Evolutionary conservation across 192 early-diverging fungal genomes (phyloP).

Genomic region (Podila clonocystis): DNA sequence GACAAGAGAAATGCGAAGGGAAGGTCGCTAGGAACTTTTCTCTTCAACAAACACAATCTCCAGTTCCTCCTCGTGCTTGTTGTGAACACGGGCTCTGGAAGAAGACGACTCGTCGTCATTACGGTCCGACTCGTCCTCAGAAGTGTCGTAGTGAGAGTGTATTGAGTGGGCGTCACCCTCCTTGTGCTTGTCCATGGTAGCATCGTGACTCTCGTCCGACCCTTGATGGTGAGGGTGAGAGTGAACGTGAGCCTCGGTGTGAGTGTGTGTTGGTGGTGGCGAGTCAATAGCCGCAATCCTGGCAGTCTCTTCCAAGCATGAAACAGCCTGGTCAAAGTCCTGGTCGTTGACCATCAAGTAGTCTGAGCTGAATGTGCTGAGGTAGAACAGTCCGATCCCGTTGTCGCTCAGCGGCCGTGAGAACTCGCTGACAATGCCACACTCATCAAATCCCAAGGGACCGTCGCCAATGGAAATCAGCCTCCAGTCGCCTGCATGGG

Average conservation of each 20-base stretch:
- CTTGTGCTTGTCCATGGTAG: background rate
- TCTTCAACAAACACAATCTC: constrained; percentile 6
- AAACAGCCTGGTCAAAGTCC: constrained; percentile 43
- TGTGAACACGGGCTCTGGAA: background rate
- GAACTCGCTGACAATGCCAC: constrained; percentile 47
- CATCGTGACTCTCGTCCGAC: background rate
- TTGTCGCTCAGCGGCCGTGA: constrained; percentile 26
- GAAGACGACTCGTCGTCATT: background rate
- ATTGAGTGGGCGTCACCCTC: background rate
- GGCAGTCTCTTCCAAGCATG: constrained; percentile 25
- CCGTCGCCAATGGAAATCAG: constrained; percentile 47
- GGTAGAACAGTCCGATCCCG: constrained; percentile 37
- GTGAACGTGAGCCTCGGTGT: background rate
- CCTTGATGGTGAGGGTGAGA: background rate
- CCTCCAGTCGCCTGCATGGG: constrained; percentile 44
- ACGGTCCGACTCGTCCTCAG: background rate
- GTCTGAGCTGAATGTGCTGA: constrained; percentile 49
- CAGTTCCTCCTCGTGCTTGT: background rate
- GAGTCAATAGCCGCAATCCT: constrained; percentile 1
- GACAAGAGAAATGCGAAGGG: too few relatives aligned
- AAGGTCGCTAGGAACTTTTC: background rate
- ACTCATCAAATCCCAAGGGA: constrained; percentile 48
- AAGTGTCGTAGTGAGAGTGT: background rate
- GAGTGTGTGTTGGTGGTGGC: background rate
- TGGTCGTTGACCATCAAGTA: constrained; percentile 49